phyloP scores from a whole-genome alignment of 2,329 filamentous ascomycete species.

The Xylaria sp. region DNA sequence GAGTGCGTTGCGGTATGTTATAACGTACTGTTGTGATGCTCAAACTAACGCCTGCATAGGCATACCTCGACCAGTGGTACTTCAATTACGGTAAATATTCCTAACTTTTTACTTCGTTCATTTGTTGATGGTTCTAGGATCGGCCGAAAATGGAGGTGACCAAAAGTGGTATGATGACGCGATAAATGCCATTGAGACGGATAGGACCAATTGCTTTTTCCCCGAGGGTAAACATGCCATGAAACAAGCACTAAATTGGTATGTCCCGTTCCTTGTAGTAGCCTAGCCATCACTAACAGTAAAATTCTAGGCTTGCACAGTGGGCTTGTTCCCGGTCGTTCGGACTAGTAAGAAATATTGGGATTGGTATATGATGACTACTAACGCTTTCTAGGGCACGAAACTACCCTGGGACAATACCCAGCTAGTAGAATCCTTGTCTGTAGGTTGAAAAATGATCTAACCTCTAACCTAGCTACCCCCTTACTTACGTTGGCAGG shows the following conservation, averaged over 20 bases:
- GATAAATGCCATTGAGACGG: constrained; percentile 72
- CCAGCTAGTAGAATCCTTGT: constrained; percentile 90
- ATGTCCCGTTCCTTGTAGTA: neutral
- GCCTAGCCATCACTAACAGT: neutral
- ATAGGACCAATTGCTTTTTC: constrained; percentile 69
- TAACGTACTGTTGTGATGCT: neutral
- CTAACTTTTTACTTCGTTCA: neutral
- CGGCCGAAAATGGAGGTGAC: neutral
- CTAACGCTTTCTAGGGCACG: constrained; percentile 61
- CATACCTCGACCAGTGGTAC: constrained; percentile 96
- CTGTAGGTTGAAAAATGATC: constrained; percentile 41
- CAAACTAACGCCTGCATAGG: constrained; percentile 40
- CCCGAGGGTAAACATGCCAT: constrained; percentile 79
- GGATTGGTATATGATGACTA: neutral
- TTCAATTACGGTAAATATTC: constrained; percentile 84
- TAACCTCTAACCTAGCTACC: neutral
- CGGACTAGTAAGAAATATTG: constrained; percentile 60
- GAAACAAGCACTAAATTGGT: constrained; percentile 80
- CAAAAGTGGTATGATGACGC: constrained; percentile 74
- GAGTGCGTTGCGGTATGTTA: constrained; percentile 75
- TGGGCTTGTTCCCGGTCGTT: constrained; percentile 95
- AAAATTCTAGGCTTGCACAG: constrained; percentile 69
- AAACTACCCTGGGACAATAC: constrained; percentile 92
- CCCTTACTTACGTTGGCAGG: constrained; percentile 42
- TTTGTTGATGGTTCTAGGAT: neutral